Evolutionary conservation across 2,329 filamentous ascomycete genomes (phyloP), one percentile per base, ranked within the genome.

Genomic region (Penicillium occitanis): DNA sequence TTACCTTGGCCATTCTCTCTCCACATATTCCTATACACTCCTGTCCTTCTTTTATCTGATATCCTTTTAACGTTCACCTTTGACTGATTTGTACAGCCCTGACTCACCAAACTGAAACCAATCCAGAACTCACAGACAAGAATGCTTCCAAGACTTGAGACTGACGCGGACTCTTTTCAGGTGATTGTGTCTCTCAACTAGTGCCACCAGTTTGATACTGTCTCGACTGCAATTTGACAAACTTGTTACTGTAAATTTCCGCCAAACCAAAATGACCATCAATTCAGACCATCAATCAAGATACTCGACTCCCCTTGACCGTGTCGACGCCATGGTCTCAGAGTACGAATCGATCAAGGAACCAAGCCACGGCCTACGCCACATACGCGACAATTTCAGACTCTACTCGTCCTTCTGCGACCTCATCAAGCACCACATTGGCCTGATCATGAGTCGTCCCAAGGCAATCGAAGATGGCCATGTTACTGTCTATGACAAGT

Each of bases 401-500:
- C 65, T 73, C 60, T 66, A 71, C 17, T 50, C 64, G 1, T 64
- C 72, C 2, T 74, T 81, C 61, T 70, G 73, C 46, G 69, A 74
- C 35, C 71, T 78, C 17, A 63, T 81, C 50, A 71, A 70, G 25
- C 76, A 75, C 51, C 77, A 80, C 65, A 64, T 78, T 17, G 68
- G 70, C 10, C 68, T 79, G 30, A 71, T 80, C 66, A 73, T 72
- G 51, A 71, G 71, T 30, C 79, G 79, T 57, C 76, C 77, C 1
- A 72, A 75, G 63, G 69, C 70, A 3, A 69, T 77, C 22, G 71
- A 76, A 37, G 74, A 78, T 50, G 73, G 72, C 6, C 73, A 80
- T 62, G 68, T 80, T 65, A 81, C 76, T 1, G 68, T 80, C 67
- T 81, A 76, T 37, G 80, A 82, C 69, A 76, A 73, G 64, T 74